Base-by-base conservation (phyloP, 805 yeast genomes). In the Candida bentonensis region DNA sequence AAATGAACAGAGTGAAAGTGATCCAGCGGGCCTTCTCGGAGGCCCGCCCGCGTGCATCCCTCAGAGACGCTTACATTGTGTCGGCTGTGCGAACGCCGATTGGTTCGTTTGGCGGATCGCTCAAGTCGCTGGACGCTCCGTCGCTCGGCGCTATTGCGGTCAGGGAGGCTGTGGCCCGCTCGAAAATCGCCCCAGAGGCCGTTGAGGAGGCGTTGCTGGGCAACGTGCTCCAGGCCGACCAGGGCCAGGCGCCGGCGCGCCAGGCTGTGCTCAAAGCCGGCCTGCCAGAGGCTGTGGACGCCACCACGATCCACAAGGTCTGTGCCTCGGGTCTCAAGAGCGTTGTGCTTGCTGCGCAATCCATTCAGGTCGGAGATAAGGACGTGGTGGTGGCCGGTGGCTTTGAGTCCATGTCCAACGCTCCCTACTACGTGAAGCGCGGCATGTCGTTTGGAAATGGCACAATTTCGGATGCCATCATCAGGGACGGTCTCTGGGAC, bases 241-340 rank as follows among this genome's bases (percentile, higher is more conserved):
- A 82, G 47, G 97, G 97, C 48, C 97, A 88, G 67, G 88, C 92
- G 44, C 96, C 96, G 39, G 97, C 97, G 23, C 82, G 96, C 67
- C 97, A 88, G 69, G 96, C 88, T 41, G 95, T 92, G 15, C 58
- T 87, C 53, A 80, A 77, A 55, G 81, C 96, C 15, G 96, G 96
- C 9, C 70, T 88, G 46, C 80, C 87, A 40, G 79, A 80, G 51
- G 68, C 74, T 46, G 79, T 87, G 45, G 83, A 84, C 47, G 94
- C 95, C 46, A 75, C 94, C 43, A 83, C 96, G 33, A 72, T 88
- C 53, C 89, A 88, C 74, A 88, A 88, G 68, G 97, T 88, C 46
- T 88, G 97, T 72, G 94, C 97, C 26, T 82, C 94, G 15, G 96
- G 95, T 53, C 70, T 87, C 76, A 88, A 89, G 68, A 74, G 95